A percentile compares a stretch with the other conserved stretches of the same genome.
phyloP scores from a whole-genome alignment of 2,329 filamentous ascomycete species.

The Penicillium corylophilum region DNA sequence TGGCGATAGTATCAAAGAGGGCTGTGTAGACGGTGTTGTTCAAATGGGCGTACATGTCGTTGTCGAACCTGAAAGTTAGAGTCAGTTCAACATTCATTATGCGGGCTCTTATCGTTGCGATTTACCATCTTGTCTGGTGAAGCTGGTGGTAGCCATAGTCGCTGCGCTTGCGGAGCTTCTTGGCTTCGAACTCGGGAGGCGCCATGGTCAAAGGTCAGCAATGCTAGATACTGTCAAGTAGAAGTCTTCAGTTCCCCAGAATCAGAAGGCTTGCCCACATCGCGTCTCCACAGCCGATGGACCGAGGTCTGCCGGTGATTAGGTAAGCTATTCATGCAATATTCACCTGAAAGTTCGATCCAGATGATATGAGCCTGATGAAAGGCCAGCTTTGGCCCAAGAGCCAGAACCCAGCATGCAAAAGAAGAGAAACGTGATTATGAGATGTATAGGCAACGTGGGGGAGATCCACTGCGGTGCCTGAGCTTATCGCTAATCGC shows the following conservation, averaged over 20 bases:
- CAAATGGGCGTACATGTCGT: conserved; percentile 93
- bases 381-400: too few relatives aligned
- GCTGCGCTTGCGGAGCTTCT: conserved; percentile 58
- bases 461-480: neutral
- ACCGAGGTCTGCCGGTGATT: conserved; percentile 21
- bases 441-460: neutral
- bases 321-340: conserved; percentile 14
- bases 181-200: conserved; percentile 47
- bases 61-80: conserved; percentile 68
- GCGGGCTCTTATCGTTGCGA: neutral
- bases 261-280: neutral
- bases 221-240: neutral
- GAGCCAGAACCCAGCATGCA: too few relatives aligned
- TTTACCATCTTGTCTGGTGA: conserved; percentile 83
- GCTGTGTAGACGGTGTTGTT: conserved; percentile 88
- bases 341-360: conserved; percentile 2
- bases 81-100: neutral
- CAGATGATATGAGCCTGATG: too few relatives aligned
- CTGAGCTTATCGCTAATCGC: conserved; percentile 12
- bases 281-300: conserved; percentile 10
- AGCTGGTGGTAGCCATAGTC: conserved; percentile 80
- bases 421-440: too few relatives aligned
- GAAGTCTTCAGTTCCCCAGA: neutral
- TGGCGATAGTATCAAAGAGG: conserved; percentile 86
- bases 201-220: conserved; percentile 16